Base-by-base conservation (phyloP, 1,284 basidiomycete species). In the Rhodotorula sp. region DNA sequence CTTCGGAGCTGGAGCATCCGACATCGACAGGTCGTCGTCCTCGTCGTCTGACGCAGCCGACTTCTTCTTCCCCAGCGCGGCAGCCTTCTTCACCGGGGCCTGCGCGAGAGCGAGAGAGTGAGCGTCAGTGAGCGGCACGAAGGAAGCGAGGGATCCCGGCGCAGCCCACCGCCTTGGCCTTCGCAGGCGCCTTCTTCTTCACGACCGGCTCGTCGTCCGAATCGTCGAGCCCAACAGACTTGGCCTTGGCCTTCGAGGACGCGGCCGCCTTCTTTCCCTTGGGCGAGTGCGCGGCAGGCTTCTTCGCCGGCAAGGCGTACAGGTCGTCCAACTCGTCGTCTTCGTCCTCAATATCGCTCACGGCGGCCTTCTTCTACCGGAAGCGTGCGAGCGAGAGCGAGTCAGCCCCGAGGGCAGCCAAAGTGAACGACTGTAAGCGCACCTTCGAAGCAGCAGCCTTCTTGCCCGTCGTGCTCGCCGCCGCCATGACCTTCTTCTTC, bases 201-300 rank as follows among this genome's bases (percentile, higher is more conserved):
- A 84, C 83, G 51, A 30, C 65, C 30, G 37, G 80, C 68, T 81
- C 81, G 16, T 81, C 64, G 57, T 84, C 81, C 53, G 82, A 83
- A 11, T 56, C 58, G n/a, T 26, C 26, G 28, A 56, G 15, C 22
- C 44, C 48, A 31, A 59, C 24, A 1, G 30, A 47, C 57, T 54
- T 46, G 22, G 31, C 9, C 37, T 61, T 61, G 8, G 54, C 56
- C 34, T 47, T 65, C n/a, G n/a, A n/a, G 26, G 20, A 20, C 64
- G 75, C 71, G 34, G 34, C 10, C 26, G 78, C 75, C 67, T 79
- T 80, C 47, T 57, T 56, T 5, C 34, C 65, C 51, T 63, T 67
- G n/a, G 67, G 69, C 51, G 62, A 69, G 30, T 62, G 61, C n/a
- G 71, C 62, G 18, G 60, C 48, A 0, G 69, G 63, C 64, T 68